Conservation (phyloP, 2,329 filamentous ascomycete genomes). For the Aspergillus sclerotialis region DNA sequence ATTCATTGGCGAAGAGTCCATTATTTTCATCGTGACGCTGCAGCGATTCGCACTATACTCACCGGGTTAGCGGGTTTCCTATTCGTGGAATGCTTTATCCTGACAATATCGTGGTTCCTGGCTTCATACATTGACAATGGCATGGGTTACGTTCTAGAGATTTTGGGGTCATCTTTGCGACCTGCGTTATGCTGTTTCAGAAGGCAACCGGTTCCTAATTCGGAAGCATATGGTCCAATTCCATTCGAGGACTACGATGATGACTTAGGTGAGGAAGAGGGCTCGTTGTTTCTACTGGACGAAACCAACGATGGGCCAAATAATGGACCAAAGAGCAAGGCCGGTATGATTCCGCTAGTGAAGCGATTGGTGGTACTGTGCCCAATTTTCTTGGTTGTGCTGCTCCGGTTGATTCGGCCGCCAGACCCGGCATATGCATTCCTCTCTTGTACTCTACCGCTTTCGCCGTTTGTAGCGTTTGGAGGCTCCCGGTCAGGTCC, state of each 20-base stretch:
- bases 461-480: slow-evolving; percentile 11
- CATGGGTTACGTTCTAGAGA: slow-evolving; percentile 19
- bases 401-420: slow-evolving; percentile 21
- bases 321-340: too few relatives aligned
- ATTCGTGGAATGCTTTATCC: slow-evolving; percentile 21
- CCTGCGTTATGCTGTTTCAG: slow-evolving; percentile 7
- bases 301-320: slow-evolving; percentile 4
- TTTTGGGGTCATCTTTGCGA: slow-evolving; percentile 17
- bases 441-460: slow-evolving; percentile 4
- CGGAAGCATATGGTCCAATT: slow-evolving; percentile 18
- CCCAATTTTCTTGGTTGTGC: slow-evolving; percentile 13
- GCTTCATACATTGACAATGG: slow-evolving; percentile 17
- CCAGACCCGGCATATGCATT: slow-evolving; percentile 19
- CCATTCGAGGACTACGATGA: slow-evolving; percentile 15
- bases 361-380: slow-evolving; percentile 16
- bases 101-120: slow-evolving; percentile 17
- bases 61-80: slow-evolving; percentile 27
- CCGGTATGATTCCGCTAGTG: slow-evolving; percentile 2
- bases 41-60: slow-evolving; percentile 24
- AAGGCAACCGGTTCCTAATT: slow-evolving; percentile 10
- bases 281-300: slow-evolving; percentile 10
- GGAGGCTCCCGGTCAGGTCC: slow-evolving; percentile 6
- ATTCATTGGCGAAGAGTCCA: slow-evolving; percentile 31
- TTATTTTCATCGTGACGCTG: slow-evolving; percentile 25
- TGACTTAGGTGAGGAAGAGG: slow-evolving; percentile 16